Evolutionary conservation across 495 filamentous ascomycete species (phyloP).

Genomic region (Penicillium cataractarum): DNA sequence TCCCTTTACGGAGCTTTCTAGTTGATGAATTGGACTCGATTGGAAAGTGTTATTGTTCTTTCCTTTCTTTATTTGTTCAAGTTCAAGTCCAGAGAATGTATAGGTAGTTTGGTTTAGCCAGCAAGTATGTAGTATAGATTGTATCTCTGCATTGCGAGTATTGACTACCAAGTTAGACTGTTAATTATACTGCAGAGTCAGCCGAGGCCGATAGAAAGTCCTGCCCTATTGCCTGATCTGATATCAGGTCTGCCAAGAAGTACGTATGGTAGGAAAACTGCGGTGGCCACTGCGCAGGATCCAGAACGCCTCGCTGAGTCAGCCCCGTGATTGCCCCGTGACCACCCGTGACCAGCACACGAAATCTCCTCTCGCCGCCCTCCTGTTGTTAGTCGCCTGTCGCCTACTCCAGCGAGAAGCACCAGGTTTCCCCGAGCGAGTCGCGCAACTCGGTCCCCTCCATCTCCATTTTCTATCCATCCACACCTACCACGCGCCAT

Average conservation of each 20-base stretch:
- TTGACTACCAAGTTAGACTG: no score
- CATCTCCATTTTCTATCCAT: conserved; percentile 51
- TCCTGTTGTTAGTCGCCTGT: conserved; percentile 42
- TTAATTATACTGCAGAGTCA: no score
- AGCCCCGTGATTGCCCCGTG: conserved; percentile 12
- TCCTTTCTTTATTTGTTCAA: neutral
- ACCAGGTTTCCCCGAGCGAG: conserved; percentile 50
- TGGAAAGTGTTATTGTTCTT: neutral
- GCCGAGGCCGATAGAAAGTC: neutral
- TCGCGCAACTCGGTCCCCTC: conserved; percentile 51
- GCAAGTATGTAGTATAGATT: no score
- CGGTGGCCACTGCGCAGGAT: conserved; percentile 1
- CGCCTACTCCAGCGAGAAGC: conserved; percentile 43
- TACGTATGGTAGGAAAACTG: conserved; percentile 5
- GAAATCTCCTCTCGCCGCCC: conserved; percentile 42
- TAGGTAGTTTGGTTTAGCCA: neutral
- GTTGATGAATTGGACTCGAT: conserved; percentile 1
- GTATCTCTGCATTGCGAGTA: no score
- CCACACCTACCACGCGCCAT: conserved; percentile 41
- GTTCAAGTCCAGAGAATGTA: neutral
- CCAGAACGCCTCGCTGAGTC: conserved; percentile 5
- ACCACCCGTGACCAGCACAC: conserved; percentile 24
- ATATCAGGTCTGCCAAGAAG: neutral
- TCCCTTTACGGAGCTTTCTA: neutral
- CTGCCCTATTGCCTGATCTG: neutral